Evolutionary conservation across 495 filamentous ascomycete genomes (phyloP).

Genomic region (Penicillium canariense): DNA sequence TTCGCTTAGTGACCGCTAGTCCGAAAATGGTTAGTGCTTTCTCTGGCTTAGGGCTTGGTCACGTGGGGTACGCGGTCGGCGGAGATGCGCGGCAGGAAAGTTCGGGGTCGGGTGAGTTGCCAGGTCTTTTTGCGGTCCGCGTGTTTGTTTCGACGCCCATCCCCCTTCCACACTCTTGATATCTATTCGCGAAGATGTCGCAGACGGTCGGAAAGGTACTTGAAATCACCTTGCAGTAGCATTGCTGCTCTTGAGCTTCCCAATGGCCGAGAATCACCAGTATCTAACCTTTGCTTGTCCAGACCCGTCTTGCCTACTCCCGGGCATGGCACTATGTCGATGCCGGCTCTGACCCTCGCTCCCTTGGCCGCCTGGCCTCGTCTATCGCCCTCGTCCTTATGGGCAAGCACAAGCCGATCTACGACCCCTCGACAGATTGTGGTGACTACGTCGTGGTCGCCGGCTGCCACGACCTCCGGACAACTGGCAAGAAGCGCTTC

Average conservation of each 20-base stretch:
- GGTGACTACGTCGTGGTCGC: conserved; percentile 97
- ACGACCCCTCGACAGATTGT: conserved; percentile 92
- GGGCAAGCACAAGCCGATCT: conserved; percentile 99
- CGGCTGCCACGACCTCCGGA: conserved; percentile 80
- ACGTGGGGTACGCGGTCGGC: conserved; percentile 26
- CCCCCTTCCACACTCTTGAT: neutral
- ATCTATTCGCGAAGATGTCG: conserved; percentile 36
- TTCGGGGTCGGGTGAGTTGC: conserved; percentile 12
- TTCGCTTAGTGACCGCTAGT: conserved; percentile 47
- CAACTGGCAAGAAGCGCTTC: conserved; percentile 85
- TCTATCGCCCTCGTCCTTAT: conserved; percentile 89
- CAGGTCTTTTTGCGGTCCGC: conserved; percentile 6
- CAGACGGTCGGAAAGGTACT: conserved; percentile 48
- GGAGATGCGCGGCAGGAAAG: conserved; percentile 17
- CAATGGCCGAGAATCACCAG: neutral
- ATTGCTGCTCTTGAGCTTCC: neutral
- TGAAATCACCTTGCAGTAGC: neutral
- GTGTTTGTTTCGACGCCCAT: neutral
- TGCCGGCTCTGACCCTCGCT: conserved; percentile 56
- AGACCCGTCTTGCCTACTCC: conserved; percentile 97
- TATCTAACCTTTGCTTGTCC: conserved; percentile 3
- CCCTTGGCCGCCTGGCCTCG: conserved; percentile 84
- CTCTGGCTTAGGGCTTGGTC: conserved; percentile 31
- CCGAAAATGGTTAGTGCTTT: conserved; percentile 11
- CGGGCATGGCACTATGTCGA: conserved; percentile 88